Evolutionary conservation across 2,329 filamentous ascomycete genomes (phyloP), one percentile per base, ranked within the genome.

Genomic region (Aspergillus sp.): DNA sequence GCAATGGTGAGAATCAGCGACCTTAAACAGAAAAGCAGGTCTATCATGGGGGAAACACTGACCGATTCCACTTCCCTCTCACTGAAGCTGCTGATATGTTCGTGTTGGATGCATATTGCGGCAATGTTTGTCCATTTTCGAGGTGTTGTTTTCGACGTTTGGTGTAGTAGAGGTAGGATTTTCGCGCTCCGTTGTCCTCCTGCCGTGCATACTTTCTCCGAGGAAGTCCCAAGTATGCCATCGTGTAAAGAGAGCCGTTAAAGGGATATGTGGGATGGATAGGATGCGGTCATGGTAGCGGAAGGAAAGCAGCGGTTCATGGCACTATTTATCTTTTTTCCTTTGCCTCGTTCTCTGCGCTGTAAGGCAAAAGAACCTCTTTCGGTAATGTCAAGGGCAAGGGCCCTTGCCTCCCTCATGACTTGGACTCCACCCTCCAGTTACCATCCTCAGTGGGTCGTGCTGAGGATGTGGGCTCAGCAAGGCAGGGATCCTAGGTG

Each of bases 11-110:
- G 29, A 7, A 32, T 47, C 30, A 38, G 39, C 4, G 7, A 9
- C 39, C 35, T 33, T 32, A 7, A 12, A 42, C 28, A 28, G 30
- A 29, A 38, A 8, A 29, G 30, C 38, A 27, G 29, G 9, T 46
- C 39, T 39, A 43, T 28, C 7, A 39, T 42, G 26, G 41, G 34
- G 8, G 40, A 38, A 29, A 29, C 29, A 47, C 26, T 40, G 44
- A 55, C 51, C 30, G 30, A 45, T 46, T 35, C 52, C 39, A 53
- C 41, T 55, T 53, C 29, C 52, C 52, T 35, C 43, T 29, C 19
- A 54, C 36, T 10, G 38, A 55, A 36, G 47, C 52, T 26, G 48
- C 46, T 38, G 35, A 52, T 12, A 54, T 44, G 10, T 55, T 52
- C 28, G 33, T 55, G 8, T 47, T 54, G 12, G 44, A 27, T n/a